Evolutionary conservation across 768 basidiomycete species (phyloP), one percentile per base, ranked within the genome.

Genomic region (button mushroom (Agaricus bisporus)): DNA sequence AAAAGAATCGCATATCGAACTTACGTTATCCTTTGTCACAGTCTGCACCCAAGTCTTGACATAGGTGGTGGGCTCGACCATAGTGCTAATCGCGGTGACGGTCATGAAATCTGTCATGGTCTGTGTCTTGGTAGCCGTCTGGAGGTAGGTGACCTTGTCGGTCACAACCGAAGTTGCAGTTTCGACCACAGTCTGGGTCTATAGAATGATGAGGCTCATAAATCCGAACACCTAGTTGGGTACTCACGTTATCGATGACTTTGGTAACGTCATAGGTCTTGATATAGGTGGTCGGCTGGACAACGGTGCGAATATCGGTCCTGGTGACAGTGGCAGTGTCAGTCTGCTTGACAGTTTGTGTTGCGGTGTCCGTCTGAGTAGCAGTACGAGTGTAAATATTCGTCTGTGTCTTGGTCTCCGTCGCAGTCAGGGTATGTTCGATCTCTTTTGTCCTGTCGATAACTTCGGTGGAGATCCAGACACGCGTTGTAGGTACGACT

Each of bases 401-500:
- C 60, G 76, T 71, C 64, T 75, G 68, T 15, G 83, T 86, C 68
- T 66, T 67, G 4, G 80, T 83, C 68, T 82, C 75, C 37, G 85
- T 86, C 12, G 81, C 80, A 53, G 84, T 86, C 59, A 79, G 62
- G 44, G 82, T 83, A 61, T 81, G 73, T 58, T 84, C 79, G 47
- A 81, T 41, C 22, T 71, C 75, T 70, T 76, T 64, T 58, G 80
- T 82, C 51, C 71, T 69, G 72, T 85, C 81, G 59, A 81, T 74
- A 62, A 79, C 69, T 66, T 85, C 78, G 18, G 85, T 87, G 14
- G 83, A 85, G 35, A 83, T 75, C 76, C 77, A 86, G 46, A 85
- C 74, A 44, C 77, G 76, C 10, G 83, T 86, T 25, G 85, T 86
- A 44, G 83, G 83, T 41, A 81, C 70, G 35, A 79, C 67, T 65